These are phyloP conservation scores for Fusarium sp. DNA, from an alignment of 2,329 filamentous ascomycete genomes.

Conservation along the genomic window DNA sequence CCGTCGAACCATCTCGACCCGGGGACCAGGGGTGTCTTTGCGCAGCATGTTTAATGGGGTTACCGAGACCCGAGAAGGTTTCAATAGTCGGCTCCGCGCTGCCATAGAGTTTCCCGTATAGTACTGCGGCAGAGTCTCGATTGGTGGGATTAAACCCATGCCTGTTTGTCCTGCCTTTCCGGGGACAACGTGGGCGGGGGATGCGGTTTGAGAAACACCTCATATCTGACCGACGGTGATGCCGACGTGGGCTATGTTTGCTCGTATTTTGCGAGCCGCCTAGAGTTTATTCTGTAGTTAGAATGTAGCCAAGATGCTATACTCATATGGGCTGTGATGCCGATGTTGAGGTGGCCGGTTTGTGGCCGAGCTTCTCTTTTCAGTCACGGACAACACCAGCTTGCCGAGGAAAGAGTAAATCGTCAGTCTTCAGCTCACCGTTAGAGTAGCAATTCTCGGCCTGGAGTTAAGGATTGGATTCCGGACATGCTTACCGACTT, in stretches of 20 bases:
- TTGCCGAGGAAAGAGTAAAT: neutral
- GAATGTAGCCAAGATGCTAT: neutral
- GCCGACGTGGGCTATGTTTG: neutral
- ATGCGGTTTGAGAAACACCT: neutral
- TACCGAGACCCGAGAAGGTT: neutral
- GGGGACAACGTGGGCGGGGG: neutral
- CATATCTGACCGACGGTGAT: neutral
- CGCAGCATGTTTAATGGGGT: neutral
- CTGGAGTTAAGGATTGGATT: neutral
- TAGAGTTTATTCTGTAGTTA: neutral
- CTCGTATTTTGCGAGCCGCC: neutral
- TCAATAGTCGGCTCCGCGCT: neutral
- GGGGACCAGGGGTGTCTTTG: neutral
- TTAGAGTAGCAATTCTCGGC: neutral
- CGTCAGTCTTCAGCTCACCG: neutral
- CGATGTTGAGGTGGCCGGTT: neutral
- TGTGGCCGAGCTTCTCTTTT: neutral
- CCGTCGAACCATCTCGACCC: neutral
- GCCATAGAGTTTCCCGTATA: neutral
- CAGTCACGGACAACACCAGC: neutral
- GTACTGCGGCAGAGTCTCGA: neutral
- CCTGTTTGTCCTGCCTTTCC: neutral
- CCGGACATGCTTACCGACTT: neutral
- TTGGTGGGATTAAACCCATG: neutral
- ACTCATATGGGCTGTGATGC: neutral